phyloP scores from a whole-genome alignment of 495 filamentous ascomycete genomes.

The Podospora bellae-mahoneyi region DNA sequence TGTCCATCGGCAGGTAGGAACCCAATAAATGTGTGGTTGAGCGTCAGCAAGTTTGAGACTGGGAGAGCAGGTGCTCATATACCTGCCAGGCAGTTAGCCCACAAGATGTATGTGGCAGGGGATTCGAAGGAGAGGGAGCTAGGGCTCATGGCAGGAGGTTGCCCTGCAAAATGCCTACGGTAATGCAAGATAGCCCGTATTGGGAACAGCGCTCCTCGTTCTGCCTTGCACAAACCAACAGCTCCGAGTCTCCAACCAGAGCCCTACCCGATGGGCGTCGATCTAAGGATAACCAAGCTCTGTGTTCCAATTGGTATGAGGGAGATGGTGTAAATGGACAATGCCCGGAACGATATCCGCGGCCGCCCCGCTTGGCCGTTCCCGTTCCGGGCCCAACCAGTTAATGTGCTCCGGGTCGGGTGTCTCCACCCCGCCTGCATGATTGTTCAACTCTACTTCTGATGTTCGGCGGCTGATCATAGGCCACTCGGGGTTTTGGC shows the following conservation, averaged over 20 bases:
- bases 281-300: not conserved
- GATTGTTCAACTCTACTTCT: not conserved
- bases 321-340: not conserved
- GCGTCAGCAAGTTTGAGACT: not conserved
- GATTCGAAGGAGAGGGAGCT: too few species aligned
- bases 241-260: not conserved
- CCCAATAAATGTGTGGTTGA: not conserved
- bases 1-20: not conserved
- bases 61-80: not conserved
- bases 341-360: not conserved
- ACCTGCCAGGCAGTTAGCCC: not conserved
- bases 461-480: not conserved
- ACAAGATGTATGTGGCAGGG: not conserved
- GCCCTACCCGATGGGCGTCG: not conserved
- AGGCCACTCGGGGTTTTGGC: not conserved
- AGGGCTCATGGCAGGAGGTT: not conserved
- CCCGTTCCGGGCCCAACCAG: not conserved
- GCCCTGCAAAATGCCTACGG: not conserved
- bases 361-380: not conserved
- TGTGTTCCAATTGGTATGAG: not conserved
- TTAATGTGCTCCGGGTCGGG: not conserved
- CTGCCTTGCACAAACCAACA: not conserved
- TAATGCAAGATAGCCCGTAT: not conserved
- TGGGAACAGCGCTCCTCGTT: not conserved
- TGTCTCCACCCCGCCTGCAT: too few species aligned